Evolutionary conservation across 208 protist species (phyloP).

Genomic region (Entamoeba histolytica): DNA sequence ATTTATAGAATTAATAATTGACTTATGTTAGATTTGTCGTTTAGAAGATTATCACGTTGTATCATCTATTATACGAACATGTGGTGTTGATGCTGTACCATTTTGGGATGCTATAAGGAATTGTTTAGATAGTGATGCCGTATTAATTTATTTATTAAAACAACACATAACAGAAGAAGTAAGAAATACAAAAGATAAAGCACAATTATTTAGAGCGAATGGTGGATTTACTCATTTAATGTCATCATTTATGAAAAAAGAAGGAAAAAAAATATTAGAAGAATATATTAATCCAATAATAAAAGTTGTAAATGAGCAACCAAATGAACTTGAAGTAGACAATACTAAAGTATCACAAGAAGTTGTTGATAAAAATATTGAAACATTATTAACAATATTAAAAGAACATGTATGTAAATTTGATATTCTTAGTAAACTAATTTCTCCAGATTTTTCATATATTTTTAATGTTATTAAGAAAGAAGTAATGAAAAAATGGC

Average conservation of each 20-base stretch:
- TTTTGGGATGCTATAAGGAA: neutral
- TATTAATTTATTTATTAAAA: neutral
- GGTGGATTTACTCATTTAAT: neutral
- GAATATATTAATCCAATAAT: neutral
- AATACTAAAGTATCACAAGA: neutral
- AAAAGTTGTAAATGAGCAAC: neutral
- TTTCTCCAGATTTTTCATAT: neutral
- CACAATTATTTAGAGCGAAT: neutral
- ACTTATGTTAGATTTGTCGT: too few species aligned
- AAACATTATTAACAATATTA: neutral
- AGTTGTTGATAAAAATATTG: neutral
- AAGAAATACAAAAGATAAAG: neutral
- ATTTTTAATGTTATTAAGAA: neutral
- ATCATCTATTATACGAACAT: too few species aligned
- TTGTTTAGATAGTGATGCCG: neutral
- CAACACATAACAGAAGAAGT: neutral
- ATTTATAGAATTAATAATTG: too few species aligned
- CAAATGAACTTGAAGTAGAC: neutral
- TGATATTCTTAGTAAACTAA: neutral
- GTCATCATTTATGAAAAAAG: neutral
- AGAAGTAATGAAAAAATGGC: neutral
- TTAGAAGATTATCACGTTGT: too few species aligned
- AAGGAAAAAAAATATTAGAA: neutral
- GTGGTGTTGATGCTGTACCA: too few species aligned
- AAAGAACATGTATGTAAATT: neutral